Percentiles rank a stretch among this genome's conserved stretches.
These are phyloP conservation scores for Cyberlindnera samutprakarnensis DNA, from an alignment of 805 yeast genomes.

Conservation along the genomic window DNA sequence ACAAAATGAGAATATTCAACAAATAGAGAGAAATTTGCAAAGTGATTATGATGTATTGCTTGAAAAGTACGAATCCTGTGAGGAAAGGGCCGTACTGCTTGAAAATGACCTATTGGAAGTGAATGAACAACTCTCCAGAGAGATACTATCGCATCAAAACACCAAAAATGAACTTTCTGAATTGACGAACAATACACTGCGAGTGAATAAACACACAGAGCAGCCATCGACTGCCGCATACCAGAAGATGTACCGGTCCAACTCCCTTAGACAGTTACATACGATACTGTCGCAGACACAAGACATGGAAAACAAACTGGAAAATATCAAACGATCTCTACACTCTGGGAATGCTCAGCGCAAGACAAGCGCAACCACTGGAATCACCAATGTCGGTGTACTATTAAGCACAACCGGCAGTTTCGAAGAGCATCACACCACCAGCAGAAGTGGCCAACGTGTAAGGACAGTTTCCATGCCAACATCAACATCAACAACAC, in stretches of 20 bases:
- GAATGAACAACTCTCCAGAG: conserved; percentile 21
- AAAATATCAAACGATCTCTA: conserved; percentile 18
- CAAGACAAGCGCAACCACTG: conserved; percentile 9
- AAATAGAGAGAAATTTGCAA: conserved; percentile 29
- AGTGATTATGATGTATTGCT: conserved; percentile 28
- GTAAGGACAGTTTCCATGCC: too few species aligned
- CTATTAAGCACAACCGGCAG: conserved; percentile 3
- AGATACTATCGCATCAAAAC: conserved; percentile 22
- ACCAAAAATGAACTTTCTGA: conserved; percentile 19
- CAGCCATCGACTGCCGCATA: too few species aligned
- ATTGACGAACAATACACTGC: conserved; percentile 4
- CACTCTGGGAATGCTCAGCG: conserved; percentile 14
- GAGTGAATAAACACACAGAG: not conserved
- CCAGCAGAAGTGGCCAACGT: too few species aligned
- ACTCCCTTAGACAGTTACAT: conserved; percentile 24
- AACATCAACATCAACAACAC: too few species aligned
- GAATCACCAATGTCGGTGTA: conserved; percentile 1
- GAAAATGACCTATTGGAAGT: conserved; percentile 29
- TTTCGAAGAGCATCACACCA: too few species aligned
- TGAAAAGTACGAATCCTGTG: conserved; percentile 25
- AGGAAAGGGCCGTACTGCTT: conserved; percentile 32
- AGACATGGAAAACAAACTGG: conserved; percentile 23
- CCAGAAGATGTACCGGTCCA: conserved; percentile 19
- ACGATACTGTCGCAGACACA: conserved; percentile 23
- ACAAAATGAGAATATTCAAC: conserved; percentile 36